Evolutionary conservation across 2,329 filamentous ascomycete species (phyloP).

Genomic region (Juglanconis oblonga): DNA sequence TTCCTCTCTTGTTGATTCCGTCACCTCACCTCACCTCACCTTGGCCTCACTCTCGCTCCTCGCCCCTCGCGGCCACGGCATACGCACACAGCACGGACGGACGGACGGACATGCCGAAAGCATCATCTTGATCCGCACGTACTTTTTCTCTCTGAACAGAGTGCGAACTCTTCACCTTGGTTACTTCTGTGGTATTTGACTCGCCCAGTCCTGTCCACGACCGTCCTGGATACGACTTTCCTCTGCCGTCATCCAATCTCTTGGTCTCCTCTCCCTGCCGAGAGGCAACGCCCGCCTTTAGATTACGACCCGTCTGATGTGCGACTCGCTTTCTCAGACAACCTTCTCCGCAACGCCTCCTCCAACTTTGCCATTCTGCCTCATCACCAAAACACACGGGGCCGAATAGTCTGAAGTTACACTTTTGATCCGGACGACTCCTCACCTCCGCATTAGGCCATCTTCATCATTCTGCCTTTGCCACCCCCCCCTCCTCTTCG

Average conservation of each 20-base stretch:
- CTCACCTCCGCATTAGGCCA: conserved; percentile 10
- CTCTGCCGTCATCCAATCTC: conserved; percentile 11
- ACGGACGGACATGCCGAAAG: neutral
- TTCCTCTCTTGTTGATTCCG: neutral
- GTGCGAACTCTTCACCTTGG: neutral
- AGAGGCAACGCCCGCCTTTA: conserved; percentile 2
- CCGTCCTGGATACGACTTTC: neutral
- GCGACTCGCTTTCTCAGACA: conserved; percentile 12
- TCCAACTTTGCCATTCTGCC: neutral
- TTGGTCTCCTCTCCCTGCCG: neutral
- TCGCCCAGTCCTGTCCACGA: conserved; percentile 1
- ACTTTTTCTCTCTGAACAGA: neutral
- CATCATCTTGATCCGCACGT: neutral
- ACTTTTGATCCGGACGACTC: conserved; percentile 11
- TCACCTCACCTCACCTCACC: neutral
- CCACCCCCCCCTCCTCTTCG: neutral
- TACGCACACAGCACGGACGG: neutral
- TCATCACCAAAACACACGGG: neutral
- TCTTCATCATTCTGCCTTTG: neutral
- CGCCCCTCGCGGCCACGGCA: too few species aligned
- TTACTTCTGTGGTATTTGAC: conserved; percentile 4
- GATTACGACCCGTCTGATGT: conserved; percentile 14
- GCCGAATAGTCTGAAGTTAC: conserved; percentile 6
- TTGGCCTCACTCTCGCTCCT: neutral
- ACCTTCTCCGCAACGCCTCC: conserved; percentile 11